Base-by-base conservation (phyloP, 495 filamentous ascomycete genomes). In the Xylaria sp. region DNA sequence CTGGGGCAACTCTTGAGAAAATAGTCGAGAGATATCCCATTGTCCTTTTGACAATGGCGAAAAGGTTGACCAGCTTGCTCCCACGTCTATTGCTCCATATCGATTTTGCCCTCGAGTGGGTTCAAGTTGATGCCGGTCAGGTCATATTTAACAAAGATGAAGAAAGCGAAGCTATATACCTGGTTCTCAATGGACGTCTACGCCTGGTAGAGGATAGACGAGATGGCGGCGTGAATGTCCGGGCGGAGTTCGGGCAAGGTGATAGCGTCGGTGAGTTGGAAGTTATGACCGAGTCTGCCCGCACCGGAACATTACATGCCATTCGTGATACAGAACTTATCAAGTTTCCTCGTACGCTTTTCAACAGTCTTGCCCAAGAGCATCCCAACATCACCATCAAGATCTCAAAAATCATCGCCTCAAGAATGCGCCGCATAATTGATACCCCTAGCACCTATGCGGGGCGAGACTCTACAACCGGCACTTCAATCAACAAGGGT, bases 361-460 rank as follows among this genome's bases (percentile, higher is more conserved):
- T 99, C 86, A 99, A 99, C 81, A 98, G 95, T 77, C 87, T 99
- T 7, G 96, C 97, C 0, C 90, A 95, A 75, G 97, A 98, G 78
- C 97, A 99, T 77, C 95, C 97, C 8, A 97, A 94, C 21, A 98
- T 99, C 78, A 98, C 96, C 0, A 98, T 99, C 72, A 97, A 98
- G 80, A 97, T 99, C 15, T 98, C 97, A 4, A 99, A 98, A 80
- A 94, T 99, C 71, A 98, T 99, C 76, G 96, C 96, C 0, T 93
- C 95, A 48, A 89, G 97, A 12, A 99, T 98, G 96, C 87, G 95
- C 68, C 88, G 93, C 35, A 75, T 98, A 72, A 88, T 97, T 6
- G 94, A 98, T 72, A 91, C 93, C 91, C 74, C 90, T 83, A 75
- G 85, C 78, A 67, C 85, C 76, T 71, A 79, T 52, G 67, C 71